Base-by-base conservation (phyloP, 495 filamentous ascomycete genomes). In the Amphirosellinia nigrospora region DNA sequence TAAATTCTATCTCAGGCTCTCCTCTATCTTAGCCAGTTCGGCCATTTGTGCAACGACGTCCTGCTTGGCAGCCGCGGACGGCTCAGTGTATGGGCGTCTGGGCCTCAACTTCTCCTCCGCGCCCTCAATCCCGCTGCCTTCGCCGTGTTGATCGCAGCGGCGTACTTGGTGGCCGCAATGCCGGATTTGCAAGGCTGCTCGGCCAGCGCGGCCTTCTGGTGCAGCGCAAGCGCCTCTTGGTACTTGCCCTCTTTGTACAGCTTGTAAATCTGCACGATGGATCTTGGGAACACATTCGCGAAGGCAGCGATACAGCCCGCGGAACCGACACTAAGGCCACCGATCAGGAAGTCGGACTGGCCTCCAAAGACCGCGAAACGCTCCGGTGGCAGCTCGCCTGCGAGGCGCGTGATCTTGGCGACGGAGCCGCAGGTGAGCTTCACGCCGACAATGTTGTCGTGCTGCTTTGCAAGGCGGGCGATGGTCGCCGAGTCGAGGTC, bases 371-470 rank as follows among this genome's bases (percentile, higher is more conserved):
- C 85, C 0, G 86, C 86, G 74, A 93, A 93, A 13, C 84, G 80
- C 4, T 84, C 80, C 0, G 81, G 71, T 0, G 82, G 75, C 67
- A 92, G 86, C 19, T 84, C 82, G 50, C 84, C 87, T 6, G 89
- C 80, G 39, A 84, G 59, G 4, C 82, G 72, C 11, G 80, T 82
- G 59, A 84, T 78, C 74, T 93, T 93, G 39, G 87, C 91, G 39
- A 92, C 89, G 50, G 84, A 87, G 1, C 87, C 91, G 73, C 90
- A 92, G 23, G 90, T 92, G 55, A 93, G 77, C 72, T 93, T 93
- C 5, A 90, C 87, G 45, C 91, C 91, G 2, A 83, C 82, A 10
- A 88, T 84, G 9, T 80, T 82, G 10, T 79, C 71, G 52, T 88
- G 82, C 16, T 74, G 64, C 8, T 78, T 76, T 0, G 85, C 87